Conservation (phyloP, 371 early-diverging fungal species). For the Encephalitozoon cuniculi region DNA sequence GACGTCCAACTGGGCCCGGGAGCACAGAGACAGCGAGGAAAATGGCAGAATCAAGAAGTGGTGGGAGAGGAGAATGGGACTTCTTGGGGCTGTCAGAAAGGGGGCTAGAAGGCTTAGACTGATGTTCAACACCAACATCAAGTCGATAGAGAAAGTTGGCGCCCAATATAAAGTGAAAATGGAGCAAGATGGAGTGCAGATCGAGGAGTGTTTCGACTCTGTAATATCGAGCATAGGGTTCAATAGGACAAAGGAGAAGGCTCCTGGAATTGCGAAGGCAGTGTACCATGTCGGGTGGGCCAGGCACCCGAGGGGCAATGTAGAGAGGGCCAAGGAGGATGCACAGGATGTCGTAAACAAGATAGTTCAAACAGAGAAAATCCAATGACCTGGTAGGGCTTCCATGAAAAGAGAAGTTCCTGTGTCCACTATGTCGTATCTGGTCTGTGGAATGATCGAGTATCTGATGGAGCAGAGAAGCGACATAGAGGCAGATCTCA, state of each 20-base stretch:
- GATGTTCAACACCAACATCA: conserved; percentile 13
- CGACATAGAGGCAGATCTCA: conserved; percentile 27
- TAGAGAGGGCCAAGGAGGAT: background rate
- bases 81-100: background rate
- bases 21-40: background rate
- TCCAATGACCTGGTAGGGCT: background rate
- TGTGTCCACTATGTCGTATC: conserved; percentile 7
- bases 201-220: conserved; percentile 10
- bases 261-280: conserved; percentile 6
- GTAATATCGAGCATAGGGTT: conserved; percentile 39
- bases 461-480: conserved; percentile 2
- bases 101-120: conserved; percentile 1
- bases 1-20: background rate
- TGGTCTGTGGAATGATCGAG: conserved; percentile 22
- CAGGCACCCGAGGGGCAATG: conserved; percentile 26
- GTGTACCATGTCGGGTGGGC: conserved; percentile 42
- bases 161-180: background rate
- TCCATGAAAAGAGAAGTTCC: conserved; percentile 7
- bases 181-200: background rate
- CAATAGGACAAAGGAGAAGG: background rate
- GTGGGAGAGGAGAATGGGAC: conserved; percentile 2
- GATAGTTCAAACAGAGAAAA: conserved; percentile 3
- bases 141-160: background rate
- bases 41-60: background rate
- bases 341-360: conserved; percentile 5